Percentiles rank a stretch among this genome's conserved stretches.
Evolutionary conservation across 305 asterid genomes (phyloP).

Genomic region (Fraxinus latifolia): DNA sequence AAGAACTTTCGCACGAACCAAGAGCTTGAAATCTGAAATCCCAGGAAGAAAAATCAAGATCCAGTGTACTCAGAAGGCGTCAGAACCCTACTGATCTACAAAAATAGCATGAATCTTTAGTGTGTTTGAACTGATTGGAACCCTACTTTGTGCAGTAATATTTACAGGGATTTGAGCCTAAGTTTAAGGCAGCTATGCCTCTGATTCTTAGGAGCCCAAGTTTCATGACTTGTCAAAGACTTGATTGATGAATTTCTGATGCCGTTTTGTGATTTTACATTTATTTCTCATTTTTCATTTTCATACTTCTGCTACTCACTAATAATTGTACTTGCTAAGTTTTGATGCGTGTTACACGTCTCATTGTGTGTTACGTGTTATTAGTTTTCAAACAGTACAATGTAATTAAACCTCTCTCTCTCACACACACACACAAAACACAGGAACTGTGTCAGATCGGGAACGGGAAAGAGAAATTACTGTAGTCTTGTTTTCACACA

Average conservation of each 20-base stretch:
- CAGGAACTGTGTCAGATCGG: conserved; percentile 50
- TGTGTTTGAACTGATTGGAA: background rate
- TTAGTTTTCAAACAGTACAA: background rate
- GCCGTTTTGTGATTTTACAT: background rate
- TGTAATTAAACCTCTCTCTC: background rate
- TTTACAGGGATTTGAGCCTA: background rate
- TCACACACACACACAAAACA: conserved; percentile 6
- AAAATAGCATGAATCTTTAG: conserved; percentile 22
- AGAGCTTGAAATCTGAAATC: conserved; percentile 18
- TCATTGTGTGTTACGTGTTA: background rate
- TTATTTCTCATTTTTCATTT: background rate
- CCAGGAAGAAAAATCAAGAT: conserved; percentile 15
- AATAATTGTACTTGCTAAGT: conserved; percentile 26
- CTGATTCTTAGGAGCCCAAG: background rate
- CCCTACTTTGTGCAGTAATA: background rate
- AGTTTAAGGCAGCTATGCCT: background rate
- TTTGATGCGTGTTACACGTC: background rate
- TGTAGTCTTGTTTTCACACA: conserved; percentile 21
- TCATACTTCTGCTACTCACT: background rate
- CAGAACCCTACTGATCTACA: conserved; percentile 29
- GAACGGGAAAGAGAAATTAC: conserved; percentile 33
- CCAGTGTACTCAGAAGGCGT: background rate
- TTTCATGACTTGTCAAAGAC: background rate
- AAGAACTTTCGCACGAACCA: background rate
- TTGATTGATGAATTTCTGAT: background rate